These are phyloP conservation scores for Hibiscus mutabilis DNA, from an alignment of 345 rosid genomes.

Conservation along the genomic window DNA sequence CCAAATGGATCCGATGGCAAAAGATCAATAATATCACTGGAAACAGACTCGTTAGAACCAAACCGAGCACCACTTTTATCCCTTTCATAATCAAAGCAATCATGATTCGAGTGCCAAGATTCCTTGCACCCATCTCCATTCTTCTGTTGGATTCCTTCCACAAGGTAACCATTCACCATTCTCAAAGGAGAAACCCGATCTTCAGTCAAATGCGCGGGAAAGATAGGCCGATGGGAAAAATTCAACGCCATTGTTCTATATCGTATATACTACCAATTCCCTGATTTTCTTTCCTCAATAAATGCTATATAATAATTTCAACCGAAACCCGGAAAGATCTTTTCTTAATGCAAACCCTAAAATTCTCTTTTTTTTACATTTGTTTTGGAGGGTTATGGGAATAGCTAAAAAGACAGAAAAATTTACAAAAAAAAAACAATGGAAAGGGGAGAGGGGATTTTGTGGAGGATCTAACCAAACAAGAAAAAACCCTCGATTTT, in stretches of 20 bases:
- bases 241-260: constrained; percentile 64
- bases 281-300: constrained; percentile 8
- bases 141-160: constrained; percentile 42
- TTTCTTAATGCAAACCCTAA: not conserved
- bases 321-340: constrained; percentile 2
- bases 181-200: constrained; percentile 65
- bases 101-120: constrained; percentile 36
- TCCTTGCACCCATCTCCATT: constrained; percentile 28
- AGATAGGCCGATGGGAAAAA: constrained; percentile 65
- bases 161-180: constrained; percentile 53
- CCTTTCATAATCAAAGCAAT: constrained; percentile 56
- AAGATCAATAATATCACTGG: constrained; percentile 68
- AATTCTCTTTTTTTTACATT: not conserved
- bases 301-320: not conserved
- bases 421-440: not conserved
- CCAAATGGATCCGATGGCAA: constrained; percentile 71
- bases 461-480: constrained; percentile 2
- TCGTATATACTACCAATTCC: constrained; percentile 13
- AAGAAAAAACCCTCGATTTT: constrained; percentile 31
- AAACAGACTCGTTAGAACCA: constrained; percentile 56
- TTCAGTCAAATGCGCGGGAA: constrained; percentile 52
- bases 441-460: too few relatives aligned
- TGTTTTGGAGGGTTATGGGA: constrained; percentile 1
- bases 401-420: not conserved
- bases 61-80: constrained; percentile 30